A percentile compares a stretch with the other conserved stretches of the same genome.
These are phyloP conservation scores for Paratrimastix pyriformis DNA, from an alignment of 78 protist genomes.

Conservation along the genomic window DNA sequence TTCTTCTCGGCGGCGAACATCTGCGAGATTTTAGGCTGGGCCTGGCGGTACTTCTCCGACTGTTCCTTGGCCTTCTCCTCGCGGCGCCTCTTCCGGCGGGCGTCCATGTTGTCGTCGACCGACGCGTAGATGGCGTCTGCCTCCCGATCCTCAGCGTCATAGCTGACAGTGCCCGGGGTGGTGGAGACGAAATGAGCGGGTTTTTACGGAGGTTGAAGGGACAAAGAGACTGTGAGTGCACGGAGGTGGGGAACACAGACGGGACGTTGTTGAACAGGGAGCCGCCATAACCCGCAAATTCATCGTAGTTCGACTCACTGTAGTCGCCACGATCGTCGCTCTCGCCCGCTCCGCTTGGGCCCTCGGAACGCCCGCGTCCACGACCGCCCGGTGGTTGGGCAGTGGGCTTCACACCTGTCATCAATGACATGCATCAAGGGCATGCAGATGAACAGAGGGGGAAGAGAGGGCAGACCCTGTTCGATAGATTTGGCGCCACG, in stretches of 20 bases:
- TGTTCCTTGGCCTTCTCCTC: slow-evolving; percentile 17
- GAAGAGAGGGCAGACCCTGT: no score
- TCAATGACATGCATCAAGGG: no score
- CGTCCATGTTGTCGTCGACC: slow-evolving; percentile 31
- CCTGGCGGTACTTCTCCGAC: slow-evolving; percentile 24
- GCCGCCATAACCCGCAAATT: slow-evolving; percentile 66
- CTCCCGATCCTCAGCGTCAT: slow-evolving; percentile 13
- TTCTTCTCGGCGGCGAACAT: slow-evolving; percentile 72
- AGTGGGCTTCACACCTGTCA: no score
- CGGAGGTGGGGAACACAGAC: no score
- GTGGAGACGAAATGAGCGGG: background rate
- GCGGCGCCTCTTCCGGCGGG: slow-evolving; percentile 7
- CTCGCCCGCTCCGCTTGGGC: no score
- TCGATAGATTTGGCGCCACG: no score
- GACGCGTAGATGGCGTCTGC: slow-evolving; percentile 26
- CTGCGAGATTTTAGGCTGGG: slow-evolving; percentile 58
- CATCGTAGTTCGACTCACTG: slow-evolving; percentile 60
- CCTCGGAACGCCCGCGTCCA: no score
- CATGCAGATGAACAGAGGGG: no score
- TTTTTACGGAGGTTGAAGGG: background rate
- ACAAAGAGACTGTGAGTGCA: no score
- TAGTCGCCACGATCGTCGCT: slow-evolving; percentile 25
- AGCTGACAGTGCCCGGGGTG: background rate
- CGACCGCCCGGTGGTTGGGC: no score
- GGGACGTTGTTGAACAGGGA: slow-evolving; percentile 31